Conservation (phyloP, 805 yeast species). For the Candida railenensis region DNA sequence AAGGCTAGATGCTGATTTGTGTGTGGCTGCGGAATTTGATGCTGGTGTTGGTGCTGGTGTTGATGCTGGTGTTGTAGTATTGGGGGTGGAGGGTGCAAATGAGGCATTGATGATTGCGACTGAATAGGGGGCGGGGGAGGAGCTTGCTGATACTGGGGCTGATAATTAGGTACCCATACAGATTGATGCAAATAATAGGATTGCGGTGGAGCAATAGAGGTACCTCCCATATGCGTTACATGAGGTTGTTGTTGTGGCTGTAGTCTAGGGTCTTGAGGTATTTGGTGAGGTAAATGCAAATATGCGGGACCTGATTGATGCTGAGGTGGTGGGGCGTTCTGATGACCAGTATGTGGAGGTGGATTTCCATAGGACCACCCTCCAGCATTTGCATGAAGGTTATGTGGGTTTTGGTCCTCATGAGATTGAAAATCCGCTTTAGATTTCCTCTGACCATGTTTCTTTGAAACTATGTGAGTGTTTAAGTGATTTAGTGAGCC, state of each 20-base stretch:
- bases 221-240: constrained; percentile 1
- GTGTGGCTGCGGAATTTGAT: constrained; percentile 5
- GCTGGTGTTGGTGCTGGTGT: constrained; percentile 3
- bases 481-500: constrained; percentile 43
- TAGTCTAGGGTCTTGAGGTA: background rate
- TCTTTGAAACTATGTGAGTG: constrained; percentile 45
- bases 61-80: constrained; percentile 2
- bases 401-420: constrained; percentile 9
- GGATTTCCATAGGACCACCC: constrained; percentile 2
- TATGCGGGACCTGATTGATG: constrained; percentile 1
- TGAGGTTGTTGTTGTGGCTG: background rate
- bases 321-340: background rate
- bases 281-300: background rate
- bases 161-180: background rate
- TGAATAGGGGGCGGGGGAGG: constrained; percentile 1
- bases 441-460: constrained; percentile 42
- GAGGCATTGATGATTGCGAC: background rate
- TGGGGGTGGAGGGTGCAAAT: background rate
- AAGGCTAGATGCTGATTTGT: background rate
- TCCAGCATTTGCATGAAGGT: background rate
- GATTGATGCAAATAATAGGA: constrained; percentile 1
- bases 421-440: constrained; percentile 38
- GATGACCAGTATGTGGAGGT: background rate
- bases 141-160: background rate
- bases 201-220: constrained; percentile 1